Evolutionary conservation across 2,329 filamentous ascomycete species (phyloP), one percentile per base, ranked within the genome.

Genomic region (Aspergillus unguis): DNA sequence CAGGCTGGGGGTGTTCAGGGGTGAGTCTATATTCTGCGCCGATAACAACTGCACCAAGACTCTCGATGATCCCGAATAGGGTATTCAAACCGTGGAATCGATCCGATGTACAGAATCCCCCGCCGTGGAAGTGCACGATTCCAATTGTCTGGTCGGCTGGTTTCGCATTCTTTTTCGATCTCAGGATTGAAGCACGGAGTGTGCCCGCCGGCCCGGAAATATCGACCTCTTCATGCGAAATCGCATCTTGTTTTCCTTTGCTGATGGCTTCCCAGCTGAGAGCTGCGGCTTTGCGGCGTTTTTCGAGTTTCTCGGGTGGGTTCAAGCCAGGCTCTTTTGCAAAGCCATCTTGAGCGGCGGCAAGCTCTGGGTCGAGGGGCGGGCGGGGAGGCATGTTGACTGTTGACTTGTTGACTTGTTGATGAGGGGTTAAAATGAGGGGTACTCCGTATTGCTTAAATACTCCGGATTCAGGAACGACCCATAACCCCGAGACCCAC

Each of bases 11-110:
- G 58, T 80, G 75, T 61, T 81, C 80, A 0, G 85, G 85, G 0
- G 85, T 84, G 2, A 87, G 77, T n/a, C 85, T 79, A 64, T 88
- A 88, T 61, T 86, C 83, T 58, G 86, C 82, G 1, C 80, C 82
- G 55, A 87, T 79, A 50, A 86, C 78, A 25, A 87, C 73, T 28
- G 72, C 82, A 48, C 81, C 77, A 9, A 80, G 71, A 4, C 76
- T 71, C 27, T 78, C 70, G 36, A 80, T 31, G 8, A 40, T 9
- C 6, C 31, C 26, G 35, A 47, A 47, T 4, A 47, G 26, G 25
- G 28, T 38, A 26, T 47, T 47, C 1, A 47, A n/a, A 1, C 44
- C 44, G 27, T 38, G 33, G 35, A 47, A 47, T 4, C 44, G 44
- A 17, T 47, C 36, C 3, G 44, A 26, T 6, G 26, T 38, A 4